Percentiles rank a stretch among this genome's conserved stretches.
phyloP scores from a whole-genome alignment of 257 asterid genomes.

The Plantago ovata region DNA sequence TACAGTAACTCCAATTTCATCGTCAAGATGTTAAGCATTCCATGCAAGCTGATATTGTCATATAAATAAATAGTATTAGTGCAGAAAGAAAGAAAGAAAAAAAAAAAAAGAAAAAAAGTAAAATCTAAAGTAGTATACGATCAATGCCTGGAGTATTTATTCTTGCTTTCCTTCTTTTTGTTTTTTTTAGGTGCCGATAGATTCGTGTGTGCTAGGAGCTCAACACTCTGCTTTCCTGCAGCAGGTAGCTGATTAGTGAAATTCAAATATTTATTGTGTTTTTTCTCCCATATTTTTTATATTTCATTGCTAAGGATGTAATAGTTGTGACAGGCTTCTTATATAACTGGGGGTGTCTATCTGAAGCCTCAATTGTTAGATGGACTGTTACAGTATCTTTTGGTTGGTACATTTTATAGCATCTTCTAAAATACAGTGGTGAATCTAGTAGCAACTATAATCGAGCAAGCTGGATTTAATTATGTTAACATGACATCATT shows the following conservation, averaged over 20 bases:
- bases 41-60: no score
- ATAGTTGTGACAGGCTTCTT: conserved; percentile 64
- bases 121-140: no score
- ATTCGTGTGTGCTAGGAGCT: conserved; percentile 78
- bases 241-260: conserved; percentile 50
- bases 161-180: no score
- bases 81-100: no score
- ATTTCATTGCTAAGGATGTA: conserved; percentile 17
- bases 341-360: conserved; percentile 84
- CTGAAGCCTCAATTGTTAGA: conserved; percentile 79
- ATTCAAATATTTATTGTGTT: conserved; percentile 2
- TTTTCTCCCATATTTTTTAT: conserved; percentile 19
- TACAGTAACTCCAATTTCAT: no score
- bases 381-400: conserved; percentile 76
- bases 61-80: no score
- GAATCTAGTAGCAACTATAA: no score
- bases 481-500: conserved; percentile 15
- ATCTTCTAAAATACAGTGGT: background rate
- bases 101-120: no score
- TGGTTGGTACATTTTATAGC: conserved; percentile 43
- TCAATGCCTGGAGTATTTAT: no score
- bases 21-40: no score
- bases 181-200: conserved; percentile 79
- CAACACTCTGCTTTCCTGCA: conserved; percentile 93
- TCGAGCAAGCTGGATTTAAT: no score